These are phyloP conservation scores for Dacryopinax primogenitus DNA, from an alignment of 768 basidiomycete genomes.

Conservation along the genomic window DNA sequence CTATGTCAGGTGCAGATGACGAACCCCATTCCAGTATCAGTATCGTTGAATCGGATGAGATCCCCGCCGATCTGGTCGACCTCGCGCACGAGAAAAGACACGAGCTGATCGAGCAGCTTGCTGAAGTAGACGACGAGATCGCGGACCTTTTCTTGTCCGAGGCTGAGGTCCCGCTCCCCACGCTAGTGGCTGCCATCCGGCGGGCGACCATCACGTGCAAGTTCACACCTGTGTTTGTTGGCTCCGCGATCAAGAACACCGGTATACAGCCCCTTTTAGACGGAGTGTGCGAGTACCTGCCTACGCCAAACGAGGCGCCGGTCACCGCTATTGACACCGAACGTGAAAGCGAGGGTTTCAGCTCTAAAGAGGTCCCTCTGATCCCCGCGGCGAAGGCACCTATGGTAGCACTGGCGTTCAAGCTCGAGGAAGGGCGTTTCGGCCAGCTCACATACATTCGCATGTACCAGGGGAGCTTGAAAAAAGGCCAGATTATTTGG, in stretches of 20 bases:
- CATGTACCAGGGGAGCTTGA: slow-evolving; percentile 90
- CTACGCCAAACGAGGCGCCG: slow-evolving; percentile 67
- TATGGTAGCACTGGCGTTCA: slow-evolving; percentile 90
- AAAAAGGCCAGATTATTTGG: slow-evolving; percentile 70
- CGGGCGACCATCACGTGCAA: slow-evolving; percentile 77
- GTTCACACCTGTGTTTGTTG: slow-evolving; percentile 93
- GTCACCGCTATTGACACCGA: slow-evolving; percentile 73
- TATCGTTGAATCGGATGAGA: slow-evolving; percentile 72
- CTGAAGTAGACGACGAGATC: slow-evolving; percentile 93
- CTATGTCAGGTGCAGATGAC: not conserved
- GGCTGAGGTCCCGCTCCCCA: slow-evolving; percentile 51
- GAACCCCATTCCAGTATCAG: slow-evolving; percentile 39
- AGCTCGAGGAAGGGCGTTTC: slow-evolving; percentile 92
- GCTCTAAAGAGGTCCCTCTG: slow-evolving; percentile 59
- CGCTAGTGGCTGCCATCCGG: slow-evolving; percentile 74
- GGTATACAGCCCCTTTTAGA: slow-evolving; percentile 88
- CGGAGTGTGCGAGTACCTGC: slow-evolving; percentile 89
- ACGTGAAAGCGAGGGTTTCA: slow-evolving; percentile 36
- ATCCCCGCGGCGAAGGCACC: slow-evolving; percentile 75
- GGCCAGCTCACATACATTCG: slow-evolving; percentile 98
- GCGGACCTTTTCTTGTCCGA: slow-evolving; percentile 85
- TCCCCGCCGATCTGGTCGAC: slow-evolving; percentile 60
- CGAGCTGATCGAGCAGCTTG: slow-evolving; percentile 87
- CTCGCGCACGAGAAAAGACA: slow-evolving; percentile 71
- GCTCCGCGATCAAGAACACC: slow-evolving; percentile 95